These are phyloP conservation scores for Ogataea kodamae DNA, from an alignment of 805 yeast species.

Conservation along the genomic window DNA sequence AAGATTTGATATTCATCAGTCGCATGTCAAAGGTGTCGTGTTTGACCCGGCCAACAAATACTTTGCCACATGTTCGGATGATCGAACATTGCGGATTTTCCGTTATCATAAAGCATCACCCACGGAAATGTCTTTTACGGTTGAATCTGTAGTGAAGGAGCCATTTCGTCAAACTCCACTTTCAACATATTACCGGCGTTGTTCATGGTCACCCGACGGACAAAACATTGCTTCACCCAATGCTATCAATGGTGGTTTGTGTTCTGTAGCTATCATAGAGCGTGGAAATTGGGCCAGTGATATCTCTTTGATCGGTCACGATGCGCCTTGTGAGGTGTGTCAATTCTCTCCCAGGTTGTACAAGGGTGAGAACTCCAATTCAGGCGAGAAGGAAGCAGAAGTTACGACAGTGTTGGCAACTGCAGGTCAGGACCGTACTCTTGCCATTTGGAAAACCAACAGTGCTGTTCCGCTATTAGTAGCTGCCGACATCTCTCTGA, in stretches of 20 bases:
- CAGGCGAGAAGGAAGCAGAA: conserved; percentile 22
- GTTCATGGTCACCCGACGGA: conserved; percentile 92
- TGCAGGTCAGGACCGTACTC: conserved; percentile 88
- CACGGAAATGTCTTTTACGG: conserved; percentile 72
- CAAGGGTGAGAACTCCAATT: conserved; percentile 26
- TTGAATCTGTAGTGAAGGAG: conserved; percentile 76
- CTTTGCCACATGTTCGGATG: conserved; percentile 96
- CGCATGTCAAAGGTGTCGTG: conserved; percentile 93
- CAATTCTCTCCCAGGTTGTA: conserved; percentile 69
- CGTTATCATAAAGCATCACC: conserved; percentile 71
- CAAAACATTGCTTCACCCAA: conserved; percentile 83
- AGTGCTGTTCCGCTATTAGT: conserved; percentile 75
- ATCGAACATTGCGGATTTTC: conserved; percentile 83
- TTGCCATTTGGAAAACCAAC: conserved; percentile 85
- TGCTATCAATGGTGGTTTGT: conserved; percentile 79
- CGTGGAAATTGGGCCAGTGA: conserved; percentile 80
- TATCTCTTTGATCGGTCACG: conserved; percentile 75
- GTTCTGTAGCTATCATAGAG: conserved; percentile 67
- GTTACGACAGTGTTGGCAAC: conserved; percentile 80
- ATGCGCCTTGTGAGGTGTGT: conserved; percentile 80
- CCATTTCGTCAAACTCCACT: conserved; percentile 90
- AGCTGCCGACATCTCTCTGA: conserved; percentile 68
- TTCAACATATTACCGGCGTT: conserved; percentile 82
- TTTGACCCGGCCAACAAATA: conserved; percentile 98
- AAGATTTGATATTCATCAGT: conserved; percentile 87